Conservation (phyloP, 345 rosid genomes). For the Noccaea bulbosa region DNA sequence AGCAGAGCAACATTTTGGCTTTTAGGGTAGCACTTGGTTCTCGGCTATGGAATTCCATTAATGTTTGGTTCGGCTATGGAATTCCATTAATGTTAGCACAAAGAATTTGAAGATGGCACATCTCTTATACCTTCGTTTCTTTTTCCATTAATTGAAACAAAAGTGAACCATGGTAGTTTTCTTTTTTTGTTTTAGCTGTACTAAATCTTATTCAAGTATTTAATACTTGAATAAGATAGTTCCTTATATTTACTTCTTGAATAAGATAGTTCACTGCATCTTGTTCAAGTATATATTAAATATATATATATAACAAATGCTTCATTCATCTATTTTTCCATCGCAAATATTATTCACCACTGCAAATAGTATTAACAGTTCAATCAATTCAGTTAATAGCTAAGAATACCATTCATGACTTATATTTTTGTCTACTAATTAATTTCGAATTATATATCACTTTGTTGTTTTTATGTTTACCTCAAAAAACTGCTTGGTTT, state of each 20-base stretch:
- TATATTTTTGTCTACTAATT: neutral
- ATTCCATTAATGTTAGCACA: neutral
- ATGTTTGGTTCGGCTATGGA: slow-evolving; percentile 11
- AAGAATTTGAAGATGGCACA: slow-evolving; percentile 1
- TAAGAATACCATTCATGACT: neutral
- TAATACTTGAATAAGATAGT: slow-evolving; percentile 19
- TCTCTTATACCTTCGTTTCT: neutral
- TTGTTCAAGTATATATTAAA: neutral
- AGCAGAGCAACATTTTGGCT: neutral
- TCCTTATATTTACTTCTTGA: slow-evolving; percentile 19
- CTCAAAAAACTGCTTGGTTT: neutral
- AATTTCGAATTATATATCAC: neutral
- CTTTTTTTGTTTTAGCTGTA: neutral
- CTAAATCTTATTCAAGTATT: slow-evolving; percentile 1
- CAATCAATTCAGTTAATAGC: neutral
- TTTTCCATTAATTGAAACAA: neutral
- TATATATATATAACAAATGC: neutral
- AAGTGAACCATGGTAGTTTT: neutral
- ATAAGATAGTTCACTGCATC: slow-evolving; percentile 20
- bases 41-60: slow-evolving; percentile 7
- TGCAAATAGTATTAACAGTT: neutral
- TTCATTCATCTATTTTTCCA: neutral
- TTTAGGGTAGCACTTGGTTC: slow-evolving; percentile 3
- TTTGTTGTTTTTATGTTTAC: neutral
- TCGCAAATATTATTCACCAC: neutral